A percentile compares a stretch with the other conserved stretches of the same genome.
phyloP scores from a whole-genome alignment of 805 yeast genomes.

The Candida alai region DNA sequence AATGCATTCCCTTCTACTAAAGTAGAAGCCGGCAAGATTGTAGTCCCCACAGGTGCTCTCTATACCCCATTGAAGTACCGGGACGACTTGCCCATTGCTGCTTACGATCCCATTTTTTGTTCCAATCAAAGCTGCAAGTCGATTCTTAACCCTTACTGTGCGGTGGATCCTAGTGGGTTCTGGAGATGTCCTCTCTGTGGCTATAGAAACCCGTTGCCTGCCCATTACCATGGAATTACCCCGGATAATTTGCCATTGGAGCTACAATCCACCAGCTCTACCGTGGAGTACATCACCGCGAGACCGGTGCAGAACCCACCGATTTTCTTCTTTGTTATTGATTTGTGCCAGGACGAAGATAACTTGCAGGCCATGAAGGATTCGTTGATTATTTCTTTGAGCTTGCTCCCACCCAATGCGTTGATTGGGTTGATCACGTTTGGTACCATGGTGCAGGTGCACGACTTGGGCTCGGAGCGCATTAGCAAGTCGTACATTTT shows the following conservation, averaged over 20 bases:
- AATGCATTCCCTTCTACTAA: conserved; percentile 83
- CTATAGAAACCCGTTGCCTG: conserved; percentile 74
- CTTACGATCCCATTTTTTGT: conserved; percentile 44
- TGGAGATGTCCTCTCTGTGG: conserved; percentile 89
- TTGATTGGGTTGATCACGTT: conserved; percentile 82
- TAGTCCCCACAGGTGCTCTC: conserved; percentile 89
- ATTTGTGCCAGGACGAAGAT: conserved; percentile 85
- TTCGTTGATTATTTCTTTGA: conserved; percentile 67
- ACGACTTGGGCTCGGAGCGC: conserved; percentile 65
- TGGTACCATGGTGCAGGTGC: conserved; percentile 88
- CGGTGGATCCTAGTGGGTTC: conserved; percentile 69
- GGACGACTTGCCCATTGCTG: conserved; percentile 60
- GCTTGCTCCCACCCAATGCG: conserved; percentile 85
- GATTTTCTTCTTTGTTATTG: conserved; percentile 79
- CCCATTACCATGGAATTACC: conserved; percentile 73
- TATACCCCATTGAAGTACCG: conserved; percentile 90
- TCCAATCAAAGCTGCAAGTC: conserved; percentile 75
- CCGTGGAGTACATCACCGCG: conserved; percentile 80
- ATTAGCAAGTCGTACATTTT: conserved; percentile 77
- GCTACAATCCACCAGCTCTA: conserved; percentile 60
- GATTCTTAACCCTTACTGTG: conserved; percentile 82
- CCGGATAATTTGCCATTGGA: conserved; percentile 80
- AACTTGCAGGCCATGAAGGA: conserved; percentile 82
- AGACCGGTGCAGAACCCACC: conserved; percentile 85
- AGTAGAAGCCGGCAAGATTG: conserved; percentile 84